A percentile compares a stretch with the other conserved stretches of the same genome.
These are phyloP conservation scores for Serpula lacrymans DNA, from an alignment of 768 basidiomycete genomes.

Conservation along the genomic window DNA sequence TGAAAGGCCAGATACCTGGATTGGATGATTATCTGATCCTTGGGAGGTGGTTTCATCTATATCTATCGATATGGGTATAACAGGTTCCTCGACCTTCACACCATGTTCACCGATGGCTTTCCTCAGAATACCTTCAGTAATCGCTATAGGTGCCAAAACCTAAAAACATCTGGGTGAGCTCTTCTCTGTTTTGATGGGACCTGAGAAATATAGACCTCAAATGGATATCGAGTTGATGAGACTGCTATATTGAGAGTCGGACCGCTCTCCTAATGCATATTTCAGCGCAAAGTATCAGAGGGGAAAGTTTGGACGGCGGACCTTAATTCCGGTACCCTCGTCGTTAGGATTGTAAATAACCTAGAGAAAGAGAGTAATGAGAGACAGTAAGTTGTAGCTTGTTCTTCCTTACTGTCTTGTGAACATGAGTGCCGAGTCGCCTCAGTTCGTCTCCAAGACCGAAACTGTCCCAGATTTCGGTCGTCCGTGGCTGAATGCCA, in stretches of 20 bases:
- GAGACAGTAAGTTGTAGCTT: background rate
- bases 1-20: too few species aligned
- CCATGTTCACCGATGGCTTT: background rate
- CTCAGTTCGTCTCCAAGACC: constrained; percentile 8
- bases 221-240: background rate
- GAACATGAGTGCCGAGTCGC: constrained; percentile 4
- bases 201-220: background rate
- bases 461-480: constrained; percentile 18
- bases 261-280: background rate
- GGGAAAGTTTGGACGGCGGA: background rate
- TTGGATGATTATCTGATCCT: too few species aligned
- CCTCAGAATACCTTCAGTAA: background rate
- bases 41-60: too few species aligned
- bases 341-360: background rate
- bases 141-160: background rate
- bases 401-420: background rate
- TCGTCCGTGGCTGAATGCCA: constrained; percentile 17
- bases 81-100: background rate
- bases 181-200: too few species aligned
- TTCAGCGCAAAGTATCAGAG: background rate
- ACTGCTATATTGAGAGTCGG: background rate
- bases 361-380: background rate
- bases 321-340: constrained; percentile 1
- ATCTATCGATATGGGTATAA: background rate
- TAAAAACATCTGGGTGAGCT: background rate